A percentile compares a stretch with the other conserved stretches of the same genome.
Conservation (phyloP, 2,329 filamentous ascomycete species). For the Seiridium cupressi region DNA sequence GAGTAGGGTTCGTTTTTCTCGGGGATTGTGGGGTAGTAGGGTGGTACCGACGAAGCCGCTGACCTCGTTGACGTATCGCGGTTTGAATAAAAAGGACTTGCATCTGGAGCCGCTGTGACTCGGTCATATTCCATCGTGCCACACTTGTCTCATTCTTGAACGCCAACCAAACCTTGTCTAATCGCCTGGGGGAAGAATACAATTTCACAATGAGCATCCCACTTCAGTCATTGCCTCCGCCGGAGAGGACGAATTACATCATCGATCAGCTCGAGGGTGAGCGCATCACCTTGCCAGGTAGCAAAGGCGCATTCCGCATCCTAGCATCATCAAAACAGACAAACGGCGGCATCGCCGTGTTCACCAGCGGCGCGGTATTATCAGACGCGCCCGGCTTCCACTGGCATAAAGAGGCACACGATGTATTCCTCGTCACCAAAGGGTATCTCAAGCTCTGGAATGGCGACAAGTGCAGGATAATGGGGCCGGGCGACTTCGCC, state of each 20-base stretch:
- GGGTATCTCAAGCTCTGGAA: slow-evolving; percentile 56
- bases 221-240: slow-evolving; percentile 31
- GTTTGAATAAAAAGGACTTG: not conserved
- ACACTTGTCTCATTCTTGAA: too few species aligned
- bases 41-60: not conserved
- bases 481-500: slow-evolving; percentile 56
- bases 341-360: slow-evolving; percentile 47
- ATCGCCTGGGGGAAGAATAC: not conserved
- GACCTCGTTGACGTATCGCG: not conserved
- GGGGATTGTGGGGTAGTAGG: not conserved
- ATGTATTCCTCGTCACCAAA: slow-evolving; percentile 55
- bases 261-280: slow-evolving; percentile 50
- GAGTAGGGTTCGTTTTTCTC: not conserved
- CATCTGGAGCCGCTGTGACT: not conserved
- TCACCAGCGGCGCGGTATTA: slow-evolving; percentile 45
- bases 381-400: slow-evolving; percentile 51
- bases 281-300: slow-evolving; percentile 49
- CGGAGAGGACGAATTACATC: slow-evolving; percentile 38
- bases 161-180: too few species aligned
- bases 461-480: slow-evolving; percentile 51
- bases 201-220: slow-evolving; percentile 27
- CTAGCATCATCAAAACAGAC: slow-evolving; percentile 51
- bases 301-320: slow-evolving; percentile 49
- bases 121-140: too few species aligned
- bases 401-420: slow-evolving; percentile 54